phyloP scores from a whole-genome alignment of 805 yeast genomes.

The Candida golubevii region DNA sequence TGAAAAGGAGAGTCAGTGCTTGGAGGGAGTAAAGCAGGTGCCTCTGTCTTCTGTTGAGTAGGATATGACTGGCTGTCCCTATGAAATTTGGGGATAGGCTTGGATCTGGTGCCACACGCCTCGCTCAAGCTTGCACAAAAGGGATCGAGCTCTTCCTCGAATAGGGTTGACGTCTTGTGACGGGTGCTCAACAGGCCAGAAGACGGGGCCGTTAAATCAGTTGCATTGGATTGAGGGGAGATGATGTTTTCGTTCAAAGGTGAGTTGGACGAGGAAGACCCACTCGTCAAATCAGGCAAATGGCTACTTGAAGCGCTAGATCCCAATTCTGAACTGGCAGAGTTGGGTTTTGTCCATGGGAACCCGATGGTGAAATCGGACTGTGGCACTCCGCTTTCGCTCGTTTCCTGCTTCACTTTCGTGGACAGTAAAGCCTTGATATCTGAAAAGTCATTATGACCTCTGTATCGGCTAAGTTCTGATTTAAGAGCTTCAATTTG shows the following conservation, averaged over 20 bases:
- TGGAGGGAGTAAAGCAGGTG: slow-evolving; percentile 4
- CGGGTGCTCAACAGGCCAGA: slow-evolving; percentile 9
- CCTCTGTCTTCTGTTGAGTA: slow-evolving; percentile 2
- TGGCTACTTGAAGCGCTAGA: slow-evolving; percentile 9
- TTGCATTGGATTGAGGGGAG: slow-evolving; percentile 28
- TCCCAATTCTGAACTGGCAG: slow-evolving; percentile 4
- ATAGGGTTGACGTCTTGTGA: slow-evolving; percentile 24
- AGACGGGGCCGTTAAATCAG: slow-evolving; percentile 13
- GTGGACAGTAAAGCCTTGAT: slow-evolving; percentile 12
- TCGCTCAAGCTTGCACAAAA: slow-evolving; percentile 73
- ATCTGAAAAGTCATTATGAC: slow-evolving; percentile 26
- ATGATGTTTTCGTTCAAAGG: slow-evolving; percentile 36
- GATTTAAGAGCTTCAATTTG: slow-evolving; percentile 72
- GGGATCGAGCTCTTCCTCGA: slow-evolving; percentile 65
- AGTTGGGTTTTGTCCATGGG: slow-evolving; percentile 42
- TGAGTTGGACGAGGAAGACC: slow-evolving; percentile 35
- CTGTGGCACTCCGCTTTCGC: not conserved
- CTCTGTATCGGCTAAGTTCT: slow-evolving; percentile 63
- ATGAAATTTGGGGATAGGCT: slow-evolving; percentile 57
- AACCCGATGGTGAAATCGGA: slow-evolving; percentile 40
- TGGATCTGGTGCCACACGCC: slow-evolving; percentile 76
- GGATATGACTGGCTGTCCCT: slow-evolving; percentile 12
- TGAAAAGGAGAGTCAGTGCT: slow-evolving; percentile 13
- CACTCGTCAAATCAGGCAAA: slow-evolving; percentile 34
- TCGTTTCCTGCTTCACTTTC: slow-evolving; percentile 2